A percentile compares a stretch with the other conserved stretches of the same genome.
Evolutionary conservation across 2,329 filamentous ascomycete species (phyloP).

Genomic region (Pseudopithomyces maydicus): DNA sequence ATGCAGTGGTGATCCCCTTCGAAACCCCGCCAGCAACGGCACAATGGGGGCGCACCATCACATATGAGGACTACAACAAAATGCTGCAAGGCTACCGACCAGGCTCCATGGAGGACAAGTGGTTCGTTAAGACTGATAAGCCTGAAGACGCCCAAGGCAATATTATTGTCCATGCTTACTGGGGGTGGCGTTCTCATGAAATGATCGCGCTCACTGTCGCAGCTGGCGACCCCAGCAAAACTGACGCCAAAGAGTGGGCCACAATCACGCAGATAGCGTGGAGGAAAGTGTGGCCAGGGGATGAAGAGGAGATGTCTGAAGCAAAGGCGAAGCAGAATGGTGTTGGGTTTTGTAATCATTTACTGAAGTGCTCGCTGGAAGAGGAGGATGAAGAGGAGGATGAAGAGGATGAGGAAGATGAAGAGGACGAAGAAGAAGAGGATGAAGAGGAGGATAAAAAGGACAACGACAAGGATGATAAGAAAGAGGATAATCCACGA

Average conservation of each 20-base stretch:
- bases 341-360: constrained; percentile 12
- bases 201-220: constrained; percentile 9
- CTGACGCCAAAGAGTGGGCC: constrained; percentile 17
- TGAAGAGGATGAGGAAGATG: background rate
- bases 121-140: constrained; percentile 9
- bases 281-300: constrained; percentile 9
- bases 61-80: constrained; percentile 15
- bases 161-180: constrained; percentile 11
- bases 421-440: background rate
- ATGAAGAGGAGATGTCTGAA: constrained; percentile 8
- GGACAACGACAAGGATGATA: background rate
- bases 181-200: constrained; percentile 11
- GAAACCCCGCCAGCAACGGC: constrained; percentile 12
- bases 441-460: background rate
- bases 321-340: constrained; percentile 15
- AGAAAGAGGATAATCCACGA: constrained; percentile 1
- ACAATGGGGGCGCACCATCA: constrained; percentile 15
- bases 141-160: constrained; percentile 9
- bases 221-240: constrained; percentile 14
- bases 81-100: constrained; percentile 14
- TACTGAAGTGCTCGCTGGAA: constrained; percentile 14
- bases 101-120: constrained; percentile 15
- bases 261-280: constrained; percentile 19
- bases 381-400: background rate
- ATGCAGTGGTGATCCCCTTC: constrained; percentile 9